Percentiles rank a stretch among this genome's conserved stretches.
These are phyloP conservation scores for Tricholoma sp. DNA, from an alignment of 768 basidiomycete species.

Conservation along the genomic window DNA sequence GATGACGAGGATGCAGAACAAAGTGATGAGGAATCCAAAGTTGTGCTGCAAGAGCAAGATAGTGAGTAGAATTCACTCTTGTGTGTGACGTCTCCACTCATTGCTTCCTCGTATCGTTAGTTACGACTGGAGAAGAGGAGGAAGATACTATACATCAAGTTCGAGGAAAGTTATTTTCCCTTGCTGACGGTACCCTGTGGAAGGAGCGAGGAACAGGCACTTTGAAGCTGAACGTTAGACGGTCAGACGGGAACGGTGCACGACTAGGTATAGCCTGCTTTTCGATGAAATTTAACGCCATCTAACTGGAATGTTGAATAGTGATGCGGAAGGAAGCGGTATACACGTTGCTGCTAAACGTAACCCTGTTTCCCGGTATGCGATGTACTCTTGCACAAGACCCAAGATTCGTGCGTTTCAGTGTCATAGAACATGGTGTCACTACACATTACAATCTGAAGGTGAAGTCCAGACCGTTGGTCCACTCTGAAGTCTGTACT, in stretches of 20 bases:
- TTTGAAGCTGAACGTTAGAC: slow-evolving; percentile 64
- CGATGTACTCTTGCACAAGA: slow-evolving; percentile 67
- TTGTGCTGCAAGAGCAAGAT: slow-evolving; percentile 64
- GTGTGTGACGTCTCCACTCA: not conserved
- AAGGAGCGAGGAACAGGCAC: slow-evolving; percentile 74
- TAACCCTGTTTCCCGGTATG: slow-evolving; percentile 77
- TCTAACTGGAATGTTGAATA: slow-evolving; percentile 21
- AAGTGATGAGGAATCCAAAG: slow-evolving; percentile 45
- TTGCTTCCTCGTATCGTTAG: slow-evolving; percentile 27
- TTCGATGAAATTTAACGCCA: not conserved
- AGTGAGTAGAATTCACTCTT: slow-evolving; percentile 32
- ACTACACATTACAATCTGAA: slow-evolving; percentile 73
- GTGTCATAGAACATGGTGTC: slow-evolving; percentile 56
- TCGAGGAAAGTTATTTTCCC: slow-evolving; percentile 67
- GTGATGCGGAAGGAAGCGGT: slow-evolving; percentile 89
- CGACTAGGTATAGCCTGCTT: slow-evolving; percentile 50
- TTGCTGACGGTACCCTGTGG: slow-evolving; percentile 62
- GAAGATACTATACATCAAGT: slow-evolving; percentile 74
- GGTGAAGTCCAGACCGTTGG: slow-evolving; percentile 33
- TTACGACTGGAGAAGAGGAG: slow-evolving; percentile 77
- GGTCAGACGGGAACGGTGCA: slow-evolving; percentile 59
- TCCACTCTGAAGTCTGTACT: not conserved
- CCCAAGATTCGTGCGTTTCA: slow-evolving; percentile 74
- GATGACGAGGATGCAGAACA: slow-evolving; percentile 52
- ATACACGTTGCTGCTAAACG: slow-evolving; percentile 67